Evolutionary conservation across 805 yeast species (phyloP), one percentile per base, ranked within the genome.

Genomic region (Kluyveromyces dobzhanskii): DNA sequence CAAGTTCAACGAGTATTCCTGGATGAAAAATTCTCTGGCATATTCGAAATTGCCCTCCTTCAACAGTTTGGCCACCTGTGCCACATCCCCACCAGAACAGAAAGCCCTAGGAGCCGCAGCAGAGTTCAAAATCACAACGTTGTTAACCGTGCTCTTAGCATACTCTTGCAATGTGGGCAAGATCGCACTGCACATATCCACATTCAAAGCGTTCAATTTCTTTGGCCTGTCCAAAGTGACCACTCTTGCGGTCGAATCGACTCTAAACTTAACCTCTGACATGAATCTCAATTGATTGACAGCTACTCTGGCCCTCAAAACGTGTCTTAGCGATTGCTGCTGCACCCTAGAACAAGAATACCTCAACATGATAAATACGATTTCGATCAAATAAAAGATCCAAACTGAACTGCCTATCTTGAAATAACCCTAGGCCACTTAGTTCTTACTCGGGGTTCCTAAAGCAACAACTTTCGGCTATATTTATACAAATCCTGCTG

Each of bases 11-110:
- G 80, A 76, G 65, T 92, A 90, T 63, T 90, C 97, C 40, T 70
- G 59, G 44, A 76, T 73, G 67, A 92, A 90, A 62, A 82, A 84
- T 42, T 73, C 73, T 25, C 76, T 56, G 3, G 86, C 76, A 30
- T 69, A 64, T 10, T 54, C 56, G 1, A 70, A 60, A 17, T 76
- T 56, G 11, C 71, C 75, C 2, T 59, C 49, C 27, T 69, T 49
- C 51, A 82, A 83, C 44, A 66, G 66, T 38, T 67, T 67, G 17
- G 90, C 94, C 51, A 87, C 78, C 37, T 75, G 76, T 30, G 90
- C 80, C 32, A 90, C 95, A 59, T 90, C 98, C 21, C 97, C 98
- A 35, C 98, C 98, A 24, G 97, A 94, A 62, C 97, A 86, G 44
- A 90, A 77, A 1, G 95, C 79, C 55, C 76, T 77, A 17, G 76